Base-by-base conservation (phyloP, 1,284 basidiomycete species). In the Apiotrichum gamsii region DNA sequence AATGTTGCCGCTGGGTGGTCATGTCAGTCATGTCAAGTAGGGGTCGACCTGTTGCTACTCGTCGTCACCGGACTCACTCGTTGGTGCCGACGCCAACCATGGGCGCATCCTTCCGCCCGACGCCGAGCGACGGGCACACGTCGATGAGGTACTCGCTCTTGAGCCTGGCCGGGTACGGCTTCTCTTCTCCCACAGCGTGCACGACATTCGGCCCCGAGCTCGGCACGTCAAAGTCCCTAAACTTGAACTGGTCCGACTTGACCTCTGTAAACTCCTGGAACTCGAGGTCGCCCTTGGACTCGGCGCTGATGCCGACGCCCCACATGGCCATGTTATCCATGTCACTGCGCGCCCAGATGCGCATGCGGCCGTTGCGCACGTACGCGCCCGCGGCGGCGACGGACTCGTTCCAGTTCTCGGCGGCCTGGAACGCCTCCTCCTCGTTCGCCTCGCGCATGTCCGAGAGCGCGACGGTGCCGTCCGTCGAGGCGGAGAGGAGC, bases 401-500 rank as follows among this genome's bases (percentile, higher is more conserved):
- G 36, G 64, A 68, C 38, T 68, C 64, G 24, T 68, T 67, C 61
- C 63, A 72, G 51, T 69, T 72, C 48, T 72, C 72, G 8, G 65
- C 66, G 4, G 65, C 59, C 5, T 72, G 57, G 0, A 75, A 65
- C 1, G 74, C 72, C 46, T 76, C 74, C 36, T 77, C 75, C 48
- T 77, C 75, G 58, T 77, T 75, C 8, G 60, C 47, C 45, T 75
- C 69, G 43, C 68, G 65, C 15, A 70, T 56, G 55, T 75, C 67
- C 23, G 66, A 67, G 15, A 75, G 64, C 5, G 70, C 72, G 10
- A 75, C 59, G 2, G 76, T 63, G 2, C 76, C 76, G 52, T 77
- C 76, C 23, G 75, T 74, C 5, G 72, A 70, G 2, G 67, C 61
- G 8, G 73, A 74, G 4, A 77, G 65, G 9, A 77, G 61, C n/a